These are phyloP conservation scores for Lichtheimia ornata DNA, from an alignment of 371 early-diverging fungal species.

Conservation along the genomic window DNA sequence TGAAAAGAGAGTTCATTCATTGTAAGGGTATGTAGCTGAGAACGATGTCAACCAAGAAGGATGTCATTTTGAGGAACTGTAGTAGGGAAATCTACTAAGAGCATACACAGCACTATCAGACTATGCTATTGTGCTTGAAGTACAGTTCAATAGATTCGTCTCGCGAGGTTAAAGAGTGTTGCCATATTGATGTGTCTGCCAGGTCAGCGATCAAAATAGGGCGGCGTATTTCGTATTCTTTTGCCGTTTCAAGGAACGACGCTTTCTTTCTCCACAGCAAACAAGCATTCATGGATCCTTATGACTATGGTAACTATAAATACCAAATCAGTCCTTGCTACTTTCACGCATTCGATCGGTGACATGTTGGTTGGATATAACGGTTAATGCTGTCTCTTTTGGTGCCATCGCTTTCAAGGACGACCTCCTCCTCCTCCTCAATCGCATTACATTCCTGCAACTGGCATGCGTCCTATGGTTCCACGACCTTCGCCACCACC, in stretches of 20 bases:
- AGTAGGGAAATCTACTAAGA: not conserved
- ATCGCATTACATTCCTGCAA: not conserved
- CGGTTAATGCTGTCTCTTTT: not conserved
- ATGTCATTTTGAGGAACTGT: not conserved
- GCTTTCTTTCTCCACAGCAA: not conserved
- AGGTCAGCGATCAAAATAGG: not conserved
- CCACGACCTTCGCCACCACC: not conserved
- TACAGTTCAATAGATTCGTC: too few relatives aligned
- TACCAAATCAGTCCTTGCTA: not conserved
- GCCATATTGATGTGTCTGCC: not conserved
- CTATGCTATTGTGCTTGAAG: not conserved
- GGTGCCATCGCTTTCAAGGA: conserved; percentile 1
- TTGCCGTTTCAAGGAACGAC: not conserved
- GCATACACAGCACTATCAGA: not conserved
- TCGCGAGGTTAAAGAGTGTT: not conserved
- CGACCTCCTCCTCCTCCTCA: conserved; percentile 8
- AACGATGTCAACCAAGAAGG: too few relatives aligned
- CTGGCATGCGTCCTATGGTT: not conserved
- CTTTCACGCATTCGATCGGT: not conserved
- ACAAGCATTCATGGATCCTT: not conserved
- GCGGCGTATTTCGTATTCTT: not conserved
- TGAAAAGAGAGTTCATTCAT: too few relatives aligned
- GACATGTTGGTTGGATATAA: not conserved
- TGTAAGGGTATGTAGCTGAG: too few relatives aligned
- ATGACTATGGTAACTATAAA: conserved; percentile 1